Evolutionary conservation across 441 rosid genomes (phyloP).

Genomic region (Geranium incanum): DNA sequence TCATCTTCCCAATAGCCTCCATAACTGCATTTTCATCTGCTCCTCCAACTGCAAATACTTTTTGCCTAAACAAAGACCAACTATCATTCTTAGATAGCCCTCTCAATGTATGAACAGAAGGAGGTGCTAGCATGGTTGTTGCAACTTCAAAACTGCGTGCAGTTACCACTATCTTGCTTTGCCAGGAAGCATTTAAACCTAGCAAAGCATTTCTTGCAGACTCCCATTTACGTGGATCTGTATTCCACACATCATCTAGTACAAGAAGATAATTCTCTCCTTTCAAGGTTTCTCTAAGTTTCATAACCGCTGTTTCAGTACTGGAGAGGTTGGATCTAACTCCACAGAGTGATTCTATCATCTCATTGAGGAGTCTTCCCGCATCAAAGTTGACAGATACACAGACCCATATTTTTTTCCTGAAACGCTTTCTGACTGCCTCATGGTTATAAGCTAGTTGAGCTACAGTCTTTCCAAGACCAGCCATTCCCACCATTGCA

Average conservation of each 20-base stretch:
- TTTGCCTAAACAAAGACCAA: slow-evolving; percentile 17
- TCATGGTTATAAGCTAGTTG: background rate
- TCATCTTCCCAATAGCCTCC: slow-evolving; percentile 12
- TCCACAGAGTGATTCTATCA: background rate
- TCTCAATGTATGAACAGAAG: background rate
- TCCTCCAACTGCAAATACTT: slow-evolving; percentile 3
- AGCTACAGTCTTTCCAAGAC: background rate
- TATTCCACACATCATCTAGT: slow-evolving; percentile 20
- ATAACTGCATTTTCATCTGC: background rate
- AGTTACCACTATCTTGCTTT: slow-evolving; percentile 8
- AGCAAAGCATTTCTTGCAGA: background rate
- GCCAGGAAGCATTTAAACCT: background rate
- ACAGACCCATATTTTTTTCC: slow-evolving; percentile 10
- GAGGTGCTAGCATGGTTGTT: background rate
- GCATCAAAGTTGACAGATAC: slow-evolving; percentile 6
- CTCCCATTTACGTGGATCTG: slow-evolving; percentile 8
- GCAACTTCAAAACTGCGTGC: slow-evolving; percentile 14
- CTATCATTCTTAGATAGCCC: slow-evolving; percentile 10
- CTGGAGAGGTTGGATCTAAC: background rate
- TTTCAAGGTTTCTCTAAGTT: background rate
- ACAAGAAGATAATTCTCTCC: slow-evolving; percentile 6
- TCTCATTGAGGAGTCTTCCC: background rate
- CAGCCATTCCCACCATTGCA: slow-evolving; percentile 18
- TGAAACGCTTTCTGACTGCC: background rate
- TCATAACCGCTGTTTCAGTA: background rate